A percentile compares a stretch with the other conserved stretches of the same genome.
phyloP scores from a whole-genome alignment of 345 rosid genomes.

The Murraya koenigii region DNA sequence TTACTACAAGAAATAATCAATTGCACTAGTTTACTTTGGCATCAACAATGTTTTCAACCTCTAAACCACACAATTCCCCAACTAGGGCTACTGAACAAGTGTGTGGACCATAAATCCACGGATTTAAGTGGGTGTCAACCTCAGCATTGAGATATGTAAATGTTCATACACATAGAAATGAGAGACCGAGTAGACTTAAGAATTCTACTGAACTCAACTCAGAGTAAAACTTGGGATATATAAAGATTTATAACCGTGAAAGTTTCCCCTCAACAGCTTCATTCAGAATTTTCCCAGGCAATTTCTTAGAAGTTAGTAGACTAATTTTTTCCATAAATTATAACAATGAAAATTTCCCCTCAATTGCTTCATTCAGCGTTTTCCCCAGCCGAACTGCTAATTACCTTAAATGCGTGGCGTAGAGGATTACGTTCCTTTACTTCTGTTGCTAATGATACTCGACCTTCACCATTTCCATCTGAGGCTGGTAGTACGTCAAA shows the following conservation, averaged over 20 bases:
- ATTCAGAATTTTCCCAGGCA: conserved; percentile 1
- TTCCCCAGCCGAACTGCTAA: conserved; percentile 14
- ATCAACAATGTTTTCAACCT: not conserved
- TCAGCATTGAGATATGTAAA: not conserved
- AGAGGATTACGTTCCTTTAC: conserved; percentile 89
- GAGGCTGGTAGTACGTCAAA: conserved; percentile 91
- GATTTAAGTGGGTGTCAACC: not conserved
- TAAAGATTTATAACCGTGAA: not conserved
- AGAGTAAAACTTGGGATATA: not conserved
- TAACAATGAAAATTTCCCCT: not conserved
- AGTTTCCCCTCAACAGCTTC: not conserved
- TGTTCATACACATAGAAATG: not conserved
- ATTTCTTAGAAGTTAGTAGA: not conserved
- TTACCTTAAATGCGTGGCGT: conserved; percentile 90
- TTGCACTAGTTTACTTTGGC: not conserved
- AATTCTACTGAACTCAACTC: conserved; percentile 5
- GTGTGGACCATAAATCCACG: not conserved
- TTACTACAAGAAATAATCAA: not conserved
- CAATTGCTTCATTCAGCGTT: not conserved
- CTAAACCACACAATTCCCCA: not conserved
- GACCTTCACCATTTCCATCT: conserved; percentile 77
- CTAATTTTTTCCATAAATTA: not conserved
- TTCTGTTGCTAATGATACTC: conserved; percentile 76
- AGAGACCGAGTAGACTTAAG: not conserved
- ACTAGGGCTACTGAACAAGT: not conserved